phyloP scores from a whole-genome alignment of 176 grass and related monocot species.

The Hordeum marinum region DNA sequence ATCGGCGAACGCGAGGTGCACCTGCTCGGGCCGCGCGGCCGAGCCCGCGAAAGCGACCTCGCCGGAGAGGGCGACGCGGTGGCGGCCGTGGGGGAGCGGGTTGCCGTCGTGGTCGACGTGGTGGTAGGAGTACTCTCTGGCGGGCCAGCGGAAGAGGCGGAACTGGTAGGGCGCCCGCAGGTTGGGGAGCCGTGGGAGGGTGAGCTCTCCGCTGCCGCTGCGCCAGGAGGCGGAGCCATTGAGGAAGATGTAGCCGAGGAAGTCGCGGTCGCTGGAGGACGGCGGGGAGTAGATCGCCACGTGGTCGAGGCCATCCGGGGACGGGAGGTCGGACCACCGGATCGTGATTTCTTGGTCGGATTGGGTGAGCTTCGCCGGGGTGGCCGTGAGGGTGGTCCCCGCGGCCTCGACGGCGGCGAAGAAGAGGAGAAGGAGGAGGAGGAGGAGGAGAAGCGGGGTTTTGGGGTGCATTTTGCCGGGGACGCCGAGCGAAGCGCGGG shows the following conservation, averaged over 20 bases:
- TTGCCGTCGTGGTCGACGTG: slow-evolving; percentile 78
- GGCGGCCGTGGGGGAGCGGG: slow-evolving; percentile 58
- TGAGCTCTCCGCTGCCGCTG: slow-evolving; percentile 46
- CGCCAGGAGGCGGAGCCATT: slow-evolving; percentile 61
- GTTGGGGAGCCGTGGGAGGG: slow-evolving; percentile 55
- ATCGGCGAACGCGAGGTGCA: slow-evolving; percentile 87
- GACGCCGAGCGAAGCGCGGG: not conserved
- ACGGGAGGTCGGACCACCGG: slow-evolving; percentile 55
- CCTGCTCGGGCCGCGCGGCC: slow-evolving; percentile 41
- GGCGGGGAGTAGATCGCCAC: slow-evolving; percentile 86
- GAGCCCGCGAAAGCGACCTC: slow-evolving; percentile 43
- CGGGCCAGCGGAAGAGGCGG: slow-evolving; percentile 84
- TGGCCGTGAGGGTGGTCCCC: slow-evolving; percentile 41
- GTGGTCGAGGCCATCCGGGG: slow-evolving; percentile 75
- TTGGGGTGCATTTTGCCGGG: slow-evolving; percentile 33
- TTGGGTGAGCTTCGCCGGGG: slow-evolving; percentile 41
- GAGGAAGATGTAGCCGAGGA: slow-evolving; percentile 93
- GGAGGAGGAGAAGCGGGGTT: slow-evolving; percentile 27
- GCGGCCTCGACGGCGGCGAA: slow-evolving; percentile 36
- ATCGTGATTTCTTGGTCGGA: slow-evolving; percentile 45
- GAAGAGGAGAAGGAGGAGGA: slow-evolving; percentile 35
- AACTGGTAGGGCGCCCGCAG: slow-evolving; percentile 79
- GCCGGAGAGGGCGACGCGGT: slow-evolving; percentile 54
- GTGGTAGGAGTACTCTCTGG: slow-evolving; percentile 56
- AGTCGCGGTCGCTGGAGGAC: slow-evolving; percentile 55